These are phyloP conservation scores for Sordariomycetes sp. DNA, from an alignment of 2,329 filamentous ascomycete genomes.

Conservation along the genomic window DNA sequence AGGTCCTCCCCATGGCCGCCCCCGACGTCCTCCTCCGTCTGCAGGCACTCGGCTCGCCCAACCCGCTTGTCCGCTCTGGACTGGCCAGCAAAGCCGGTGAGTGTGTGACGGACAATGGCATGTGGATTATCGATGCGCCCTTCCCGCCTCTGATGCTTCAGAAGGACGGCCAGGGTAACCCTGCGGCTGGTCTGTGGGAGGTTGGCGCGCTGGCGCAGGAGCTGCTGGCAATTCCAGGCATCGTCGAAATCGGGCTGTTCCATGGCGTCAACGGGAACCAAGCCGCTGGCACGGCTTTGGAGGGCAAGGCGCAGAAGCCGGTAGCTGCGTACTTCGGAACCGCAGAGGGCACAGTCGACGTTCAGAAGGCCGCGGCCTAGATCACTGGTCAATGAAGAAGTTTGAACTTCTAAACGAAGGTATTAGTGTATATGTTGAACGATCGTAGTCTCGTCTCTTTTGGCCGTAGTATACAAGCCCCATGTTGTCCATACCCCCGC, in stretches of 20 bases:
- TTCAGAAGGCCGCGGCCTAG: conserved; percentile 18
- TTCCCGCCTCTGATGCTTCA: conserved; percentile 66
- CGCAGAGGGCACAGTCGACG: conserved; percentile 61
- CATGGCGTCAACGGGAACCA: conserved; percentile 70
- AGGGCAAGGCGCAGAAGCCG: conserved; percentile 75
- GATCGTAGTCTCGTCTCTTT: conserved; percentile 4
- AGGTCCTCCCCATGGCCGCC: conserved; percentile 80
- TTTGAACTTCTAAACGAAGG: conserved; percentile 2
- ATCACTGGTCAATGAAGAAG: neutral
- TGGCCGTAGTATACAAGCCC: conserved; percentile 4
- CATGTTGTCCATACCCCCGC: conserved; percentile 6
- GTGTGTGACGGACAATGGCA: conserved; percentile 49
- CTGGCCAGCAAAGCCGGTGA: conserved; percentile 72
- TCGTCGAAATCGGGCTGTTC: conserved; percentile 90
- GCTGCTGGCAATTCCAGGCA: conserved; percentile 75
- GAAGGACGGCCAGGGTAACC: conserved; percentile 37
- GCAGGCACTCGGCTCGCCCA: conserved; percentile 59
- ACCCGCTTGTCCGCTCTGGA: conserved; percentile 64
- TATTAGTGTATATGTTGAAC: conserved; percentile 4
- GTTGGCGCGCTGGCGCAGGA: conserved; percentile 63
- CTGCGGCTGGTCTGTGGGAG: conserved; percentile 60
- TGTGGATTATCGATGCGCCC: conserved; percentile 85
- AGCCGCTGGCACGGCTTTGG: conserved; percentile 39
- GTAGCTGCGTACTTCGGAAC: conserved; percentile 93
- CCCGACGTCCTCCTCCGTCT: conserved; percentile 68